Conservation (phyloP, 2,329 filamentous ascomycete species). For the Diaporthe aspalathi region DNA sequence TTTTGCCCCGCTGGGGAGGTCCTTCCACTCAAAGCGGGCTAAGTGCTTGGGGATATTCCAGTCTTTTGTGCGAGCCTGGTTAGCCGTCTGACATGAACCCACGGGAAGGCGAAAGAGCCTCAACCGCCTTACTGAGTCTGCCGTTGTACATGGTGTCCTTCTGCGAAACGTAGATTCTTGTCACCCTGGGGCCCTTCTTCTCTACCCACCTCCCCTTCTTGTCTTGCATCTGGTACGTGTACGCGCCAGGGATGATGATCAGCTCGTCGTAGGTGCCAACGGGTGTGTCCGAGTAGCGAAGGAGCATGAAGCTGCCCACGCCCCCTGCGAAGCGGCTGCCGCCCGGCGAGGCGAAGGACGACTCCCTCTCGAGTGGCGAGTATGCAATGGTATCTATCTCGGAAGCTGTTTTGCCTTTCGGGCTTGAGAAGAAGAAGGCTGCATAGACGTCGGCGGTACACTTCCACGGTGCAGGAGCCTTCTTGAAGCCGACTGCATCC, state of each 20-base stretch:
- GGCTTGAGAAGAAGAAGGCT: slow-evolving; percentile 53
- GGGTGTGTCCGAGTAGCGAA: slow-evolving; percentile 62
- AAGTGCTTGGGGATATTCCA: slow-evolving; percentile 69
- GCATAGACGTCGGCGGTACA: slow-evolving; percentile 58
- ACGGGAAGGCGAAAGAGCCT: background rate
- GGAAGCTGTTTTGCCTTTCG: slow-evolving; percentile 41
- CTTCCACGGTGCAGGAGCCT: slow-evolving; percentile 55
- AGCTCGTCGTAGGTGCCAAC: slow-evolving; percentile 67
- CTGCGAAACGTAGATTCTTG: slow-evolving; percentile 67
- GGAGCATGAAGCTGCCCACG: slow-evolving; percentile 60
- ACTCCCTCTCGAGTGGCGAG: slow-evolving; percentile 59
- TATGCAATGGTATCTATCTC: slow-evolving; percentile 54
- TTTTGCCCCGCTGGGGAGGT: slow-evolving; percentile 50
- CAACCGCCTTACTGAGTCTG: slow-evolving; percentile 53
- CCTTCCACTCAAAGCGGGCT: slow-evolving; percentile 61
- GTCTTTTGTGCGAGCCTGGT: slow-evolving; percentile 47
- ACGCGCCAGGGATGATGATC: slow-evolving; percentile 59
- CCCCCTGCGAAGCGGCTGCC: slow-evolving; percentile 57
- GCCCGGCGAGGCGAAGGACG: slow-evolving; percentile 50
- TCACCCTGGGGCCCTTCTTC: slow-evolving; percentile 56
- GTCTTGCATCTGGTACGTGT: slow-evolving; percentile 53
- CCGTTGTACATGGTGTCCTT: slow-evolving; percentile 65
- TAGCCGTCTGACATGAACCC: background rate
- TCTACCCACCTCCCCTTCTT: slow-evolving; percentile 47
- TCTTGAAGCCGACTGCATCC: slow-evolving; percentile 10